Evolutionary conservation across 78 protist genomes (phyloP), one percentile per base, ranked within the genome.

Genomic region (Speleostelium caveatum): DNA sequence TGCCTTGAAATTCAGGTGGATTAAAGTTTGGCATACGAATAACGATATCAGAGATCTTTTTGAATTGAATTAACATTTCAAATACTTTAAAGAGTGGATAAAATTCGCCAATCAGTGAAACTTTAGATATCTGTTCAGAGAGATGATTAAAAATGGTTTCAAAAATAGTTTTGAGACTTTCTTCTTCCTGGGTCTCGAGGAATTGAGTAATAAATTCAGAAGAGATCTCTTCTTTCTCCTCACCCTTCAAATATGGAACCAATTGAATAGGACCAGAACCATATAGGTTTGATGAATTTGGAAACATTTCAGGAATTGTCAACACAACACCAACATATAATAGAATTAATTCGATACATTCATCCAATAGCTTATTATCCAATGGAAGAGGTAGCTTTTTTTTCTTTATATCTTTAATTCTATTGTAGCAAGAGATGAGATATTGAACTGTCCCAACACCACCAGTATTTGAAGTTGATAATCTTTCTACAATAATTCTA

Each of bases 261-360:
- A 83, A 8, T 69, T 83, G 91, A 21, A 67, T 41, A 30, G 79
- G 59, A 49, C 91, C 91, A 3, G 28, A 6, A 33, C 91, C 91
- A 69, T 83, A 69, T 3, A 49, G 17, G 14, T 61, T 56, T 0
- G 79, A 83, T 10, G 65, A 49, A 33, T 56, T 39, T 83, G 24
- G 79, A 53, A 83, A 83, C 91, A 83, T 83, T 33, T 83, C 91
- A 8, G 91, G 91, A 14, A 83, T 59, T 1, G 91, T 69, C 4
- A 83, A 30, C 22, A 59, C 36, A 0, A 83, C 38, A 39, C 91
- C 91, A 56, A 83, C 38, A 42, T 83, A 83, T 17, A 73, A 63
- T 24, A 83, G 22, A 17, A 83, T 51, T 41, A 83, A 60, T 36
- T 83, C 79, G 41, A 61, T 59, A 16, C 53, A n/a, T n/a, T 83